A percentile compares a stretch with the other conserved stretches of the same genome.
These are phyloP conservation scores for Andrographis paniculata DNA, from an alignment of 305 asterid species.

Conservation along the genomic window DNA sequence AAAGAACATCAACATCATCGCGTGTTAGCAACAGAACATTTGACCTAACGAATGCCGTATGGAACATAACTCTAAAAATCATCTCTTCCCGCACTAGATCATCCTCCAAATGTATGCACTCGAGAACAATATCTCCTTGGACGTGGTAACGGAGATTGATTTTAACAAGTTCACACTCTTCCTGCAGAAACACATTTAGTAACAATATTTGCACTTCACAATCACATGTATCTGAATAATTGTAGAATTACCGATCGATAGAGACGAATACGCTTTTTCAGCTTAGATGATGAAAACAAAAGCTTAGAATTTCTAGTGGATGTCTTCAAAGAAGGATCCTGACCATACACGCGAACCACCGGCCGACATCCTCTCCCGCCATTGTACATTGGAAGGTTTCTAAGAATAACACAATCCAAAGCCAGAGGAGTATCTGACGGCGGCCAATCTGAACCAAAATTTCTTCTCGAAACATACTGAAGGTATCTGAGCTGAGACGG, in stretches of 20 bases:
- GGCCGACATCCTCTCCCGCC: slow-evolving; percentile 88
- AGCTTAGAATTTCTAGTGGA: slow-evolving; percentile 87
- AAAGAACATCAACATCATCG: slow-evolving; percentile 81
- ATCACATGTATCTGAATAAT: slow-evolving; percentile 15
- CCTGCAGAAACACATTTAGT: slow-evolving; percentile 48
- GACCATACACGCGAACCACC: slow-evolving; percentile 84
- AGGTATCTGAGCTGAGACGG: slow-evolving; percentile 97
- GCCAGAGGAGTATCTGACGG: slow-evolving; percentile 84
- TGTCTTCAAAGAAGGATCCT: slow-evolving; percentile 72
- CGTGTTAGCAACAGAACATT: slow-evolving; percentile 68
- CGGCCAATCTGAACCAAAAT: slow-evolving; percentile 81
- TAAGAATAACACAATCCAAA: slow-evolving; percentile 71
- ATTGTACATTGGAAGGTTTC: slow-evolving; percentile 61
- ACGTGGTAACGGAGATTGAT: slow-evolving; percentile 61
- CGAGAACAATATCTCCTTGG: slow-evolving; percentile 92
- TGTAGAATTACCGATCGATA: slow-evolving; percentile 55
- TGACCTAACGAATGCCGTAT: slow-evolving; percentile 84
- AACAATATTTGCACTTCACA: too few relatives aligned
- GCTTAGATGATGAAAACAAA: slow-evolving; percentile 60
- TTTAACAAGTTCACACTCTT: slow-evolving; percentile 79
- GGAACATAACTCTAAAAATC: slow-evolving; percentile 89
- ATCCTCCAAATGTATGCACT: slow-evolving; percentile 90
- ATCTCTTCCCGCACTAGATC: slow-evolving; percentile 81
- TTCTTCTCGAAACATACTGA: slow-evolving; percentile 83
- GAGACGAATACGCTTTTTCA: slow-evolving; percentile 44